Evolutionary conservation across 495 filamentous ascomycete genomes (phyloP).

Genomic region (Pseudoneurospora amorphoporcata): DNA sequence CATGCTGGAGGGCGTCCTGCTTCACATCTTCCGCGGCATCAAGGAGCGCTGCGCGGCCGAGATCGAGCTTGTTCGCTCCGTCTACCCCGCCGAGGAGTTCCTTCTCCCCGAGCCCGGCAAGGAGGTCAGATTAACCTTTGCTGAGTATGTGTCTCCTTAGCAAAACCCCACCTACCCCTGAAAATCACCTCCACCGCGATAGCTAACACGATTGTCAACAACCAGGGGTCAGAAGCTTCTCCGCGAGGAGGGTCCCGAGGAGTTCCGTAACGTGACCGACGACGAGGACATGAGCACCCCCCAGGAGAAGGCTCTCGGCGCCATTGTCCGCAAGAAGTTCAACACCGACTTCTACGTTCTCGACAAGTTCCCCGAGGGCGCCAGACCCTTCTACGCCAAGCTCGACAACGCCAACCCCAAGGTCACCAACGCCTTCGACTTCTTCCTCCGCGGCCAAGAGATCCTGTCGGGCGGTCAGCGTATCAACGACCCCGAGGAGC

Average conservation of each 20-base stretch:
- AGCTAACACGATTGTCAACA: not conserved
- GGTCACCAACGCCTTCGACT: slow-evolving; percentile 79
- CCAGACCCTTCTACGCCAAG: slow-evolving; percentile 88
- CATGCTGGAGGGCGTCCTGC: slow-evolving; percentile 73
- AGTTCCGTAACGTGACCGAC: slow-evolving; percentile 54
- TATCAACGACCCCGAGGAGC: slow-evolving; percentile 61
- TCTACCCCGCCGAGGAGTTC: slow-evolving; percentile 49
- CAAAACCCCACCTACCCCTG: not conserved
- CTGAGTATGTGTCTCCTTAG: slow-evolving; percentile 36
- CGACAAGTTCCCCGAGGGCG: slow-evolving; percentile 78
- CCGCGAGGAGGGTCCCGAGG: slow-evolving; percentile 66
- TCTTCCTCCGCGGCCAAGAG: slow-evolving; percentile 87
- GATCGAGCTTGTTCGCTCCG: slow-evolving; percentile 56
- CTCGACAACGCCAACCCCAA: slow-evolving; percentile 55
- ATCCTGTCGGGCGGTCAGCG: slow-evolving; percentile 83
- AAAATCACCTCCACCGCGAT: not conserved
- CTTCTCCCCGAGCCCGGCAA: slow-evolving; percentile 52
- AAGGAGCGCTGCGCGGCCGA: slow-evolving; percentile 56
- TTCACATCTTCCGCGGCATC: slow-evolving; percentile 77
- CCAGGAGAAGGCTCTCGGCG: slow-evolving; percentile 83
- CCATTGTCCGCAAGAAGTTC: slow-evolving; percentile 74
- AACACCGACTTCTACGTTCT: slow-evolving; percentile 86
- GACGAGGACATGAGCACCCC: slow-evolving; percentile 75
- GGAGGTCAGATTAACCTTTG: slow-evolving; percentile 65
- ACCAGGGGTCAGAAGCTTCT: slow-evolving; percentile 58